Percentiles rank a stretch among this genome's conserved stretches.
Conservation (phyloP, 768 basidiomycete species). For the Pisolithus orientalis region DNA sequence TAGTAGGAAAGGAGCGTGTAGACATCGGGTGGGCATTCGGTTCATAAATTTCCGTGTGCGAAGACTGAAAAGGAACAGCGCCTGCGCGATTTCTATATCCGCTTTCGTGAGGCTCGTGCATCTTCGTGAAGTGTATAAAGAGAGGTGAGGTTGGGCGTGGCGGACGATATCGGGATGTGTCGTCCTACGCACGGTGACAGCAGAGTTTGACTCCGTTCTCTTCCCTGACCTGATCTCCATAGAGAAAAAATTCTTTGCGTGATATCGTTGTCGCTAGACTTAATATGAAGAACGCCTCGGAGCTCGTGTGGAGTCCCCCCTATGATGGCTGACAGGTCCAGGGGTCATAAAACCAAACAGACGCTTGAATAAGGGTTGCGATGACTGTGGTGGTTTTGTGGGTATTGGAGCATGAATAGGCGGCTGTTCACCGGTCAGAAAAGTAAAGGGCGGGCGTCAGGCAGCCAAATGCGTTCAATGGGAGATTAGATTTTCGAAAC, state of each 20-base stretch:
- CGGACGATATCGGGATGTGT: background rate
- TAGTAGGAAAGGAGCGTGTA: background rate
- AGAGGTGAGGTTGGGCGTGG: background rate
- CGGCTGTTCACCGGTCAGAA: constrained; percentile 8
- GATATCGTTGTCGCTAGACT: background rate
- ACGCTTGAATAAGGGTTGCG: constrained; percentile 24
- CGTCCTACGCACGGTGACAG: background rate
- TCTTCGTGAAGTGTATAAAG: background rate
- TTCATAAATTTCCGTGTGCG: background rate
- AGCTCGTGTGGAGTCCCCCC: background rate
- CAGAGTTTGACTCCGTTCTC: background rate
- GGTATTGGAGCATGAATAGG: constrained; percentile 25
- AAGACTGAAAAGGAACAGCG: background rate
- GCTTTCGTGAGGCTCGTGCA: background rate
- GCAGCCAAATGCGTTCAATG: background rate
- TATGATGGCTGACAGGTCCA: constrained; percentile 14
- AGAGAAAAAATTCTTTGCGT: background rate
- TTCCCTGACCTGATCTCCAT: background rate
- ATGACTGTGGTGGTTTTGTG: constrained; percentile 17
- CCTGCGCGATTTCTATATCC: background rate
- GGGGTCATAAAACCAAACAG: constrained; percentile 21
- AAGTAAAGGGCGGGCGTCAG: background rate
- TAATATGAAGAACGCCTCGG: background rate
- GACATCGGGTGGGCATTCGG: background rate
- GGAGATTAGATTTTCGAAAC: background rate